These are phyloP conservation scores for Mucor ambiguus DNA, from an alignment of 371 early-diverging fungal genomes.

Conservation along the genomic window DNA sequence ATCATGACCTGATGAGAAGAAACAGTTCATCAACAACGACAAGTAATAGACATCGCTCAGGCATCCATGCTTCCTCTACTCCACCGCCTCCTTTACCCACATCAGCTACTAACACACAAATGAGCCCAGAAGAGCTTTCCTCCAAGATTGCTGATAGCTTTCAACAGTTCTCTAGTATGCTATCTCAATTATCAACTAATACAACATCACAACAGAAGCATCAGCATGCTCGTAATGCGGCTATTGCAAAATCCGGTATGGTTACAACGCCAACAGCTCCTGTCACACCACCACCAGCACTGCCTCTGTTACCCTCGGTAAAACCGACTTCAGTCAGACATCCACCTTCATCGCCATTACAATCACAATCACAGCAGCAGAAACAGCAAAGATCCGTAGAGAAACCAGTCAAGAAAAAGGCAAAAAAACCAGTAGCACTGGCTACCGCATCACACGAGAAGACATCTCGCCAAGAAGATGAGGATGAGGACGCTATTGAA, in stretches of 20 bases:
- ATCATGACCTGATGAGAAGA: conserved; percentile 18
- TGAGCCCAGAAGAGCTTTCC: conserved; percentile 36
- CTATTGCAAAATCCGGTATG: not conserved
- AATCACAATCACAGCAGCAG: not conserved
- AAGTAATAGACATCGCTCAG: not conserved
- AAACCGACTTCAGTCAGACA: not conserved
- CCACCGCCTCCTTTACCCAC: conserved; percentile 8
- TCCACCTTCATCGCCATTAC: not conserved
- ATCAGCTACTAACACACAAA: not conserved
- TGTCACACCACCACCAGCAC: conserved; percentile 13
- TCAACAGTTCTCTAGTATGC: conserved; percentile 45
- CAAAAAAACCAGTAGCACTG: not conserved
- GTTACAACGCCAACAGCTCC: conserved; percentile 7
- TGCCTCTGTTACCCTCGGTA: not conserved
- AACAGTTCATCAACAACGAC: conserved; percentile 8
- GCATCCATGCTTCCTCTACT: not conserved
- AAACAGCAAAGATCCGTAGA: not conserved
- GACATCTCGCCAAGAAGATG: not conserved
- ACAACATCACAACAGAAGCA: not conserved
- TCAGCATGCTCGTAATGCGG: not conserved
- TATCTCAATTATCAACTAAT: conserved; percentile 32
- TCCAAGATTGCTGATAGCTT: conserved; percentile 47
- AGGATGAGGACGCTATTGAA: not conserved
- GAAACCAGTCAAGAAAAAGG: not conserved
- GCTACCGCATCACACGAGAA: not conserved